Percentiles rank a stretch among this genome's conserved stretches.
Evolutionary conservation across 1,284 basidiomycete species (phyloP).

Genomic region (Ceratobasidium sp.): DNA sequence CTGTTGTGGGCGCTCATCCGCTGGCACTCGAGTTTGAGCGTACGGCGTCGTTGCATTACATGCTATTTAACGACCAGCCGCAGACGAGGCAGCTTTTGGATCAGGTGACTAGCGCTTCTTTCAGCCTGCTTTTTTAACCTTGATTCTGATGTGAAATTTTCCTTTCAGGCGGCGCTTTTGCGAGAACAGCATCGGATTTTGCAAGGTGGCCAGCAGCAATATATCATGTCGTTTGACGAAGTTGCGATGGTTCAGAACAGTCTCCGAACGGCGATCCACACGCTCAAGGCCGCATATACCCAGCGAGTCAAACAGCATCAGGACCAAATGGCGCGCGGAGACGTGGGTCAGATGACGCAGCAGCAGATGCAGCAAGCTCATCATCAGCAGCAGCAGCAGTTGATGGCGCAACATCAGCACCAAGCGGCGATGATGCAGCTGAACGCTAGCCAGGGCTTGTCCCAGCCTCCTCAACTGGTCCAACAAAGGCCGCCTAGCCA

Average conservation of each 20-base stretch:
- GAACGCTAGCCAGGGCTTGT: neutral
- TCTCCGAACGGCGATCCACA: slow-evolving; percentile 30
- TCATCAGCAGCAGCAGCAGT: slow-evolving; percentile 7
- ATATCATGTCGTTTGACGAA: slow-evolving; percentile 36
- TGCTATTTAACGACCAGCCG: slow-evolving; percentile 33
- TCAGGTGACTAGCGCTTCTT: slow-evolving; percentile 17
- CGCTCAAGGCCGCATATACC: slow-evolving; percentile 18
- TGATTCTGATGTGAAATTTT: slow-evolving; percentile 27
- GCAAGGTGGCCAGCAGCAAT: slow-evolving; percentile 27
- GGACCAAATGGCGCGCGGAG: slow-evolving; percentile 15
- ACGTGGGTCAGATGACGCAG: slow-evolving; percentile 9
- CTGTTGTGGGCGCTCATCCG: slow-evolving; percentile 16
- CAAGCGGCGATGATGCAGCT: slow-evolving; percentile 19
- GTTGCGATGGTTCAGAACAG: slow-evolving; percentile 4
- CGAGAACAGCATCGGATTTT: slow-evolving; percentile 41
- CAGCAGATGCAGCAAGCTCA: slow-evolving; percentile 5
- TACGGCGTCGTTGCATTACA: slow-evolving; percentile 26
- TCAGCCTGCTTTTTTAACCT: neutral
- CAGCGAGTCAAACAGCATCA: slow-evolving; percentile 25
- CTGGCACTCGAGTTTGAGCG: slow-evolving; percentile 37
- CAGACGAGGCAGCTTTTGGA: slow-evolving; percentile 27
- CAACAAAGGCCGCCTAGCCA: slow-evolving; percentile 35
- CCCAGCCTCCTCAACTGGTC: slow-evolving; percentile 2
- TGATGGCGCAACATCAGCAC: slow-evolving; percentile 16
- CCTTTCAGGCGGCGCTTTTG: slow-evolving; percentile 32